Conservation (phyloP, 495 filamentous ascomycete species). For the Lentithecium fluviatile region DNA sequence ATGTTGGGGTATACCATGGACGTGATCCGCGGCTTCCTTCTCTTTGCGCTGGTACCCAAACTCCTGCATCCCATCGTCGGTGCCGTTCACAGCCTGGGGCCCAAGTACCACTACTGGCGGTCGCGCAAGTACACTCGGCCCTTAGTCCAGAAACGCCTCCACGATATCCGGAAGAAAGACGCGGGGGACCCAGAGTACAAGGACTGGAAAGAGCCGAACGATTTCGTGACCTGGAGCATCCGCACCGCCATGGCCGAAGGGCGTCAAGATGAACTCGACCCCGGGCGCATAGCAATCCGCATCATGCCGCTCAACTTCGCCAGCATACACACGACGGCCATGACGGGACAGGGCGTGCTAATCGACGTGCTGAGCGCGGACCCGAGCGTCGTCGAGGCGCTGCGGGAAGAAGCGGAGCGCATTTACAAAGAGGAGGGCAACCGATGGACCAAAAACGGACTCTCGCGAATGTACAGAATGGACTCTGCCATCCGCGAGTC, state of each 20-base stretch:
- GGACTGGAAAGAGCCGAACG: neutral
- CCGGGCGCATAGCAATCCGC: neutral
- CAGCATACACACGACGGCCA: neutral
- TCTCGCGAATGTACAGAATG: neutral
- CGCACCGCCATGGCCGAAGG: neutral
- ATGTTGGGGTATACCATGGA: neutral
- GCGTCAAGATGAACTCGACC: slow-evolving; percentile 2
- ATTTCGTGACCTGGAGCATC: neutral
- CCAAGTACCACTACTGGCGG: neutral
- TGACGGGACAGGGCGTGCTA: neutral
- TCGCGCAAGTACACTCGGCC: slow-evolving; percentile 1
- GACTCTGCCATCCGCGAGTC: slow-evolving; percentile 1
- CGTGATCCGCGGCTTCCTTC: neutral
- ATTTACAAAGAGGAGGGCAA: neutral
- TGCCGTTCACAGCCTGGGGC: neutral
- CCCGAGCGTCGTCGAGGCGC: neutral
- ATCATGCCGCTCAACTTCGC: slow-evolving; percentile 2
- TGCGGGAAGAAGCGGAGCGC: neutral
- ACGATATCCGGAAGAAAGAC: neutral
- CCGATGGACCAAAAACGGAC: neutral
- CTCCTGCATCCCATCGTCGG: neutral
- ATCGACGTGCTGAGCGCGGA: neutral
- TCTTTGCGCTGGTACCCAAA: neutral
- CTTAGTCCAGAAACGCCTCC: slow-evolving; percentile 5
- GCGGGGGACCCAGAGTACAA: neutral